A percentile compares a stretch with the other conserved stretches of the same genome.
Conservation (phyloP, 371 early-diverging fungal genomes). For the Apophysomyces sp. region DNA sequence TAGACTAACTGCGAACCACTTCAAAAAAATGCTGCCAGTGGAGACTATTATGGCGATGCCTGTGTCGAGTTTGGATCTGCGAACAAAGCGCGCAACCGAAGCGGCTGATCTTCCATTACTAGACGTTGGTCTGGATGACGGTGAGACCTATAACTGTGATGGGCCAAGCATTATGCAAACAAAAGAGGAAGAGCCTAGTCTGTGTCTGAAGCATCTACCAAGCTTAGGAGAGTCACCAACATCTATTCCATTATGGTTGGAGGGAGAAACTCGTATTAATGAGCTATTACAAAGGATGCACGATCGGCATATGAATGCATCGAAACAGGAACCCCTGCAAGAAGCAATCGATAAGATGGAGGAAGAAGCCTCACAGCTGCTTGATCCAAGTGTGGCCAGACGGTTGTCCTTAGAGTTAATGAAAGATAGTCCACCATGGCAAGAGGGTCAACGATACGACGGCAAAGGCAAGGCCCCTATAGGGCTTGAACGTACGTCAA, state of each 20-base stretch:
- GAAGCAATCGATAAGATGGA: neutral
- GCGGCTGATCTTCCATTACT: conserved; percentile 42
- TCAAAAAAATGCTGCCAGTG: conserved; percentile 63
- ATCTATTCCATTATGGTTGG: conserved; percentile 6
- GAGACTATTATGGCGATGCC: conserved; percentile 9
- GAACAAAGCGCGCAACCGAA: conserved; percentile 40
- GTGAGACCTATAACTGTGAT: neutral
- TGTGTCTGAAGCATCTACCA: neutral
- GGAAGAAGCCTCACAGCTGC: neutral
- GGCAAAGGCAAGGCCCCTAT: conserved; percentile 1
- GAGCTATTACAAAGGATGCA: conserved; percentile 7
- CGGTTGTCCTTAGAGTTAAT: conserved; percentile 62
- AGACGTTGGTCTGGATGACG: conserved; percentile 36
- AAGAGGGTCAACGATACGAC: conserved; percentile 1
- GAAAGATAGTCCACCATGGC: conserved; percentile 39
- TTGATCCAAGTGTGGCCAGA: conserved; percentile 31
- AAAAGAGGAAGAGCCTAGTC: neutral
- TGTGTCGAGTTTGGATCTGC: conserved; percentile 29
- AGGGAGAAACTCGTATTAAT: conserved; percentile 12
- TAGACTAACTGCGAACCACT: conserved; percentile 59
- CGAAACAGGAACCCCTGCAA: neutral
- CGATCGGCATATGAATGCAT: neutral
- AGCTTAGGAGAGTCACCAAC: conserved; percentile 15
- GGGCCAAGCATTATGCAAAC: neutral
- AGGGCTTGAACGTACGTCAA: neutral